Conservation (phyloP, 225 moss, liverwort and hornwort genomes). For the Marchantia polymorpha region DNA sequence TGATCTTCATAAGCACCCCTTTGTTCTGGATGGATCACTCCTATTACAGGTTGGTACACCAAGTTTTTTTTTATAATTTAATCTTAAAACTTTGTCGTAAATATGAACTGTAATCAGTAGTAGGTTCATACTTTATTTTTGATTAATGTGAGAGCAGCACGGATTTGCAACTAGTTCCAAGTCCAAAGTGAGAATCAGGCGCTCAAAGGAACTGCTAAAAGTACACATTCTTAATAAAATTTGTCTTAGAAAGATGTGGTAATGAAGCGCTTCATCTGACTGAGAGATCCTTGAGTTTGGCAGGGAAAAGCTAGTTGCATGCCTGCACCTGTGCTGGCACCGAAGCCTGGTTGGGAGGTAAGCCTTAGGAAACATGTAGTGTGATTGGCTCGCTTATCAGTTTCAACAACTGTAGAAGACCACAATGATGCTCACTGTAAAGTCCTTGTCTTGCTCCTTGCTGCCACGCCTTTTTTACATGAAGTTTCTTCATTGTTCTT, state of each 20-base stretch:
- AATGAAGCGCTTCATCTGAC: background rate
- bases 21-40: constrained; percentile 75
- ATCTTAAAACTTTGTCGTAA: background rate
- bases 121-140: no score
- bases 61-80: background rate
- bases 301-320: constrained; percentile 99
- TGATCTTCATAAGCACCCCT: constrained; percentile 85
- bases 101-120: background rate
- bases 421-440: background rate
- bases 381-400: background rate
- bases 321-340: constrained; percentile 82
- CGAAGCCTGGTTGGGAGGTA: constrained; percentile 82
- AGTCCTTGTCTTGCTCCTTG: background rate
- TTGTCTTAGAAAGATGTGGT: background rate
- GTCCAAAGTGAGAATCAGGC: background rate
- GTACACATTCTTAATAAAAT: background rate
- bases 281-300: constrained; percentile 2
- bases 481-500: background rate
- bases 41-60: constrained; percentile 61
- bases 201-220: background rate
- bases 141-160: background rate
- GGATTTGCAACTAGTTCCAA: background rate
- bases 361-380: background rate
- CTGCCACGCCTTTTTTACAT: background rate
- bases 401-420: background rate